A percentile compares a stretch with the other conserved stretches of the same genome.
Conservation (phyloP, 495 filamentous ascomycete genomes). For the Penicilliopsis zonata region DNA sequence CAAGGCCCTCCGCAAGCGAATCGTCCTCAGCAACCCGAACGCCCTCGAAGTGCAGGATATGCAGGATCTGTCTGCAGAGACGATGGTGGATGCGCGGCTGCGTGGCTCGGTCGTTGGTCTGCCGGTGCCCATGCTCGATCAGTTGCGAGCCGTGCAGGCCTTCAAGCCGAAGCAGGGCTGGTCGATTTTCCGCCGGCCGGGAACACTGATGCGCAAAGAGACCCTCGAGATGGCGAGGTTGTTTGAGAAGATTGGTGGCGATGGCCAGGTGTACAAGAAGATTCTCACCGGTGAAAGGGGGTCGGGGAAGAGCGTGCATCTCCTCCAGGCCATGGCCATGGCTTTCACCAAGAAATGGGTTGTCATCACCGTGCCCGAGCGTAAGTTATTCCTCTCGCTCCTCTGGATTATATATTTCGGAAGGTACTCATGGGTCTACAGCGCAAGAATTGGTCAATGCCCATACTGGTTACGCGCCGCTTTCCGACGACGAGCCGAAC, state of each 20-base stretch:
- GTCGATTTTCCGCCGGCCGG: constrained; percentile 72
- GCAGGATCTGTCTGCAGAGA: constrained; percentile 42
- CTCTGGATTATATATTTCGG: background rate
- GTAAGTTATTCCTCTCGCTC: constrained; percentile 37
- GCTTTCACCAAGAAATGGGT: constrained; percentile 77
- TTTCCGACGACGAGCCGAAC: constrained; percentile 43
- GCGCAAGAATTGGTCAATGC: constrained; percentile 72
- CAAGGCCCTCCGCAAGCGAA: constrained; percentile 74
- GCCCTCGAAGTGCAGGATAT: constrained; percentile 63
- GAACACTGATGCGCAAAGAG: constrained; percentile 61
- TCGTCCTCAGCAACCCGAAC: constrained; percentile 88
- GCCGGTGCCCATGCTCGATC: constrained; percentile 58
- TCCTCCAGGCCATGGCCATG: constrained; percentile 76
- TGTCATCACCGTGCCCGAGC: constrained; percentile 84
- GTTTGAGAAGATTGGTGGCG: constrained; percentile 38
- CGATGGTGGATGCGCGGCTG: constrained; percentile 38
- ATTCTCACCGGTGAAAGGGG: constrained; percentile 63
- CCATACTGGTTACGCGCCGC: constrained; percentile 63
- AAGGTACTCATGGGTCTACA: constrained; percentile 17
- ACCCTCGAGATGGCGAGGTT: constrained; percentile 54
- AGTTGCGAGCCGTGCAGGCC: constrained; percentile 67
- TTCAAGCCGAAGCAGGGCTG: constrained; percentile 90
- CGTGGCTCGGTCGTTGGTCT: constrained; percentile 57
- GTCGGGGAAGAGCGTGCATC: constrained; percentile 72
- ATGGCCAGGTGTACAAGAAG: constrained; percentile 45